Evolutionary conservation across 2,329 filamentous ascomycete genomes (phyloP).

Genomic region (Calonectria montana): DNA sequence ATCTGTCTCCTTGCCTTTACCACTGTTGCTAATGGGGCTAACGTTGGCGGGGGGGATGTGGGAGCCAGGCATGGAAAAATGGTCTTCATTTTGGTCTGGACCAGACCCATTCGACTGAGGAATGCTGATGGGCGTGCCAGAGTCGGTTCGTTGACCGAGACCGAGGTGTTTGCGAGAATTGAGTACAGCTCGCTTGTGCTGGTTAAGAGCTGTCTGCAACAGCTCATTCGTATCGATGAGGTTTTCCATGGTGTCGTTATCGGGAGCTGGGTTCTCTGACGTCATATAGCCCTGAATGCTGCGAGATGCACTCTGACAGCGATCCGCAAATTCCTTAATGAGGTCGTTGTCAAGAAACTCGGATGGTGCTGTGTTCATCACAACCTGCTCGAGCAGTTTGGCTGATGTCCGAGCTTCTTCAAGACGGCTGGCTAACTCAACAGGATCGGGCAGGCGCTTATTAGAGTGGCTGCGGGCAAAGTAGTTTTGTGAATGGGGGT

Average conservation of each 20-base stretch:
- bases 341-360: slow-evolving; percentile 88
- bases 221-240: slow-evolving; percentile 96
- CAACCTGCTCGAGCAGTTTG: slow-evolving; percentile 90
- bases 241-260: slow-evolving; percentile 93
- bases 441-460: slow-evolving; percentile 70
- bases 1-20: slow-evolving; percentile 51
- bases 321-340: slow-evolving; percentile 89
- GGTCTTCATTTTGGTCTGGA: slow-evolving; percentile 24
- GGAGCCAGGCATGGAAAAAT: slow-evolving; percentile 29
- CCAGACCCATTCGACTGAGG: slow-evolving; percentile 46
- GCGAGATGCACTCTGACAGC: slow-evolving; percentile 83
- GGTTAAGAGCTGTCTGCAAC: slow-evolving; percentile 82
- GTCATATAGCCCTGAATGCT: slow-evolving; percentile 90
- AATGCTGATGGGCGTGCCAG: slow-evolving; percentile 43
- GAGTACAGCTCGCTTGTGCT: slow-evolving; percentile 85
- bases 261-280: slow-evolving; percentile 80
- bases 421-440: slow-evolving; percentile 84
- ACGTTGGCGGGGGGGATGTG: slow-evolving; percentile 22
- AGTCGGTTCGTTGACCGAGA: slow-evolving; percentile 44
- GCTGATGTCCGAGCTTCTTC: slow-evolving; percentile 93
- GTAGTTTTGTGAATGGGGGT: slow-evolving; percentile 65
- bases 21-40: slow-evolving; percentile 34
- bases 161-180: slow-evolving; percentile 68
- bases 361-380: slow-evolving; percentile 82
- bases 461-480: slow-evolving; percentile 64